Evolutionary conservation across 1,139 yeast genomes (phyloP).

Genomic region (Nadsonia commutata): DNA sequence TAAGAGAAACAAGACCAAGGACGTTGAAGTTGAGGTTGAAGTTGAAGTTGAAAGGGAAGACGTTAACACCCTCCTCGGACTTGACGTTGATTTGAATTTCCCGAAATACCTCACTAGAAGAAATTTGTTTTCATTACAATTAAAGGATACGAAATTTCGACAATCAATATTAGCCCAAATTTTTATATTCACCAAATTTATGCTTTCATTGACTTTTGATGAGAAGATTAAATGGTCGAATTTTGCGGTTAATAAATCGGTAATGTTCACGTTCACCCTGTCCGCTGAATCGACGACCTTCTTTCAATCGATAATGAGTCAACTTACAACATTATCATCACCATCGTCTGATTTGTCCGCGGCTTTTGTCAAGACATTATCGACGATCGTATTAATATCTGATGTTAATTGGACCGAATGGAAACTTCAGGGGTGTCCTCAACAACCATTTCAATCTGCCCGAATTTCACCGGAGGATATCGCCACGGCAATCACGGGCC

Average conservation of each 20-base stretch:
- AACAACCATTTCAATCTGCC: slow-evolving; percentile 15
- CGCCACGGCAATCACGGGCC: slow-evolving; percentile 8
- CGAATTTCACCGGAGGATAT: slow-evolving; percentile 8
- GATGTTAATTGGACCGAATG: slow-evolving; percentile 24
- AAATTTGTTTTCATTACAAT: slow-evolving; percentile 22
- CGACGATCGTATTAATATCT: slow-evolving; percentile 13
- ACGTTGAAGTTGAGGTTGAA: neutral
- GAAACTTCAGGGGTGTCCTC: slow-evolving; percentile 22
- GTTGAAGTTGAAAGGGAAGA: neutral
- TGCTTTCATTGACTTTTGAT: slow-evolving; percentile 14
- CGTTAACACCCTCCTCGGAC: slow-evolving; percentile 2
- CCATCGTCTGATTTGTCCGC: slow-evolving; percentile 11
- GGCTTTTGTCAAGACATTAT: slow-evolving; percentile 13
- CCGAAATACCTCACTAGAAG: slow-evolving; percentile 25
- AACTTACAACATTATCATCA: slow-evolving; percentile 6
- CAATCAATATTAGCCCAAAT: slow-evolving; percentile 21
- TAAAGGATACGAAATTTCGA: slow-evolving; percentile 22
- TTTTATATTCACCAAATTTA: slow-evolving; percentile 19
- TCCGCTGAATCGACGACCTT: slow-evolving; percentile 12
- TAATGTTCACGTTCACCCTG: slow-evolving; percentile 15
- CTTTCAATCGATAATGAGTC: slow-evolving; percentile 11
- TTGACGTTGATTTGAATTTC: slow-evolving; percentile 12
- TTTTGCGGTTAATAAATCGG: slow-evolving; percentile 16
- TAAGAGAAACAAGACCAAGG: neutral
- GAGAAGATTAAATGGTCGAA: slow-evolving; percentile 12